phyloP scores from a whole-genome alignment of 805 yeast genomes.

The Dipodascopsis tothii region DNA sequence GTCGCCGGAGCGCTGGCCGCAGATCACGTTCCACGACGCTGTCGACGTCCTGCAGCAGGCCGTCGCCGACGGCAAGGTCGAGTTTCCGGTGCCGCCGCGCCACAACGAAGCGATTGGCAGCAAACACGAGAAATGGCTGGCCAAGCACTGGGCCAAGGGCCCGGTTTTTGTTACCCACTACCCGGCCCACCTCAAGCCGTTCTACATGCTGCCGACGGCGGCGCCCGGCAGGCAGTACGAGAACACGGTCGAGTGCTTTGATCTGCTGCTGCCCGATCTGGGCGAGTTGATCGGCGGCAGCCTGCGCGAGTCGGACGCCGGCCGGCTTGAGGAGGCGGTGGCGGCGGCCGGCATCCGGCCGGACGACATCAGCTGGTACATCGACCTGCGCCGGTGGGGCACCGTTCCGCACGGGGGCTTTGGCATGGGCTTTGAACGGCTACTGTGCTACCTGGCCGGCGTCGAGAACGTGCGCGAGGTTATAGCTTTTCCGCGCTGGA shows the following conservation, averaged over 20 bases:
- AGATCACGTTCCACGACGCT: constrained; percentile 71
- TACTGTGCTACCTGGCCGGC: constrained; percentile 64
- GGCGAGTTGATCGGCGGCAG: constrained; percentile 97
- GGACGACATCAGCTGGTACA: constrained; percentile 66
- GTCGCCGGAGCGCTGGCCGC: constrained; percentile 46
- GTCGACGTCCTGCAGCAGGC: constrained; percentile 43
- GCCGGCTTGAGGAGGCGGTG: constrained; percentile 44
- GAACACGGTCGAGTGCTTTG: constrained; percentile 81
- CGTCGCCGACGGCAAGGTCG: constrained; percentile 29
- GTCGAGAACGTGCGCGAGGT: constrained; percentile 79
- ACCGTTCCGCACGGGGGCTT: constrained; percentile 93
- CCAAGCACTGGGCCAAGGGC: constrained; percentile 53
- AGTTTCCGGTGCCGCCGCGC: constrained; percentile 39
- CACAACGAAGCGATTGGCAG: constrained; percentile 74
- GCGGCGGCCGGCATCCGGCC: constrained; percentile 47
- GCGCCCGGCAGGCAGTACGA: constrained; percentile 26
- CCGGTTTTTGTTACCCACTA: constrained; percentile 90
- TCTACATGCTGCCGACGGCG: constrained; percentile 71
- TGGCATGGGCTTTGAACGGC: constrained; percentile 89
- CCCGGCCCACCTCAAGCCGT: constrained; percentile 73
- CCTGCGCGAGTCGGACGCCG: constrained; percentile 66
- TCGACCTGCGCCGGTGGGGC: constrained; percentile 66
- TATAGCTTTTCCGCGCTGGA: constrained; percentile 77
- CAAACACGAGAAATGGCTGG: constrained; percentile 88
- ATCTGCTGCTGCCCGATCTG: constrained; percentile 77